These are phyloP conservation scores for Chlorella sp. DNA, from an alignment of 139 green algal species.

Conservation along the genomic window DNA sequence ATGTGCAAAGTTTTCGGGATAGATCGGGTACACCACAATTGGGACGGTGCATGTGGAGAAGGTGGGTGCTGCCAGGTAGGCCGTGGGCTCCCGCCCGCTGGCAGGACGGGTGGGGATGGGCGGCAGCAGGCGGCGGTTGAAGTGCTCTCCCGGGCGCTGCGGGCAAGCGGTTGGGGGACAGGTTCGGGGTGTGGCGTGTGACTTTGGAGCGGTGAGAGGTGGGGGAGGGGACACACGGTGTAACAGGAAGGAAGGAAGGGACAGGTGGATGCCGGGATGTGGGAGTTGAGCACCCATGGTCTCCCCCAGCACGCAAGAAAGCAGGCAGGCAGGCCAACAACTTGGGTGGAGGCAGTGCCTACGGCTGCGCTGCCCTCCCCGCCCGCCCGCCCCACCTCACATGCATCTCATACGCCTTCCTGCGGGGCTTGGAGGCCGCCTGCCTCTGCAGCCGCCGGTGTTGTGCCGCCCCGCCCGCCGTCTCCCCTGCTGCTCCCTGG, in stretches of 20 bases:
- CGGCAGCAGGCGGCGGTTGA: not conserved
- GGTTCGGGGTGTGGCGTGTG: too few species aligned
- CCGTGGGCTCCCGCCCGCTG: not conserved
- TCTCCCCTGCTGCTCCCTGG: too few species aligned
- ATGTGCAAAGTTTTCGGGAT: conserved; percentile 2
- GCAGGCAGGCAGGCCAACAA: not conserved
- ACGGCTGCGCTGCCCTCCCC: not conserved
- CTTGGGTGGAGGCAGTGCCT: too few species aligned
- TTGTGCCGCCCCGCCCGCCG: not conserved
- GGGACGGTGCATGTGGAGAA: conserved; percentile 2
- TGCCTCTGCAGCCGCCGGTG: not conserved
- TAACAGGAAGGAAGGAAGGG: not conserved
- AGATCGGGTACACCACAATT: not conserved
- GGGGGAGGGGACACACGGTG: not conserved
- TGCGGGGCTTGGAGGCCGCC: not conserved
- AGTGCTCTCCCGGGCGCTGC: not conserved
- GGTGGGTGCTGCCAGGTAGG: not conserved
- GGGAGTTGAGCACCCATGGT: too few species aligned
- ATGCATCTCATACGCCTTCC: not conserved
- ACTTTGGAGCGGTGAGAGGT: not conserved
- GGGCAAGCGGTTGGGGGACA: not conserved
- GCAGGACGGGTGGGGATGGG: not conserved
- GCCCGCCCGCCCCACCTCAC: not conserved
- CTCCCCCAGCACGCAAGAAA: too few species aligned
- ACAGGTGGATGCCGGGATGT: too few species aligned